Conservation (phyloP, 2,329 filamentous ascomycete species). For the Calycina herbarum region DNA sequence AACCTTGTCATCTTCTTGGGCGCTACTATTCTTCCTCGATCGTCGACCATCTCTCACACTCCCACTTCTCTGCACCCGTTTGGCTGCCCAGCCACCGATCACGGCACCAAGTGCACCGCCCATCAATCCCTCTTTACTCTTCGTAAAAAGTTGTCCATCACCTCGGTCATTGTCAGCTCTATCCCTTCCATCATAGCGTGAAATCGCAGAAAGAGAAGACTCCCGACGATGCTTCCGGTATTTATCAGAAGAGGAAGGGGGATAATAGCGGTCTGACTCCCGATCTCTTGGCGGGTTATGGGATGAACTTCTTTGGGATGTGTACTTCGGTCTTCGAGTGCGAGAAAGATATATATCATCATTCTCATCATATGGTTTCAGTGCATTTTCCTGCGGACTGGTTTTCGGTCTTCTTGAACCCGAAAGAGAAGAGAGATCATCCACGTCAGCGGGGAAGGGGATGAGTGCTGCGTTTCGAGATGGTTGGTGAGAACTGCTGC, state of each 20-base stretch:
- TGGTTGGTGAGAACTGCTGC: slow-evolving; percentile 16
- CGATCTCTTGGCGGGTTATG: slow-evolving; percentile 6
- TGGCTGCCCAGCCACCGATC: slow-evolving; percentile 15
- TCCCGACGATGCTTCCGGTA: background rate
- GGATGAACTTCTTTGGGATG: slow-evolving; percentile 13
- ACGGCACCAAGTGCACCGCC: slow-evolving; percentile 16
- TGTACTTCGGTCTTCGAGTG: slow-evolving; percentile 4
- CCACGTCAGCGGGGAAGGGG: background rate
- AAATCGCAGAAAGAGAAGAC: background rate
- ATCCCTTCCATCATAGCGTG: slow-evolving; percentile 1
- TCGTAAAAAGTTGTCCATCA: slow-evolving; percentile 11
- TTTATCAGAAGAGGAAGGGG: background rate
- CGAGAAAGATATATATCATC: slow-evolving; percentile 4
- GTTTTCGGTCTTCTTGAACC: slow-evolving; percentile 7
- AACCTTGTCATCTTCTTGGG: slow-evolving; percentile 13
- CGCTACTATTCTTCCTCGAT: background rate
- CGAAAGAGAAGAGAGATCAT: background rate
- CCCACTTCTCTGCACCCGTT: slow-evolving; percentile 8
- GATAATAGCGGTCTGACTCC: background rate
- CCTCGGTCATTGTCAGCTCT: background rate
- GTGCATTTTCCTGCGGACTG: background rate
- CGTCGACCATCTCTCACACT: slow-evolving; percentile 5
- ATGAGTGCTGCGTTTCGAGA: background rate
- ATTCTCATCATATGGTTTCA: slow-evolving; percentile 9
- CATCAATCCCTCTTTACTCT: slow-evolving; percentile 15